Evolutionary conservation across 2,329 filamentous ascomycete species (phyloP).

Genomic region (Paecilomyces variotii): DNA sequence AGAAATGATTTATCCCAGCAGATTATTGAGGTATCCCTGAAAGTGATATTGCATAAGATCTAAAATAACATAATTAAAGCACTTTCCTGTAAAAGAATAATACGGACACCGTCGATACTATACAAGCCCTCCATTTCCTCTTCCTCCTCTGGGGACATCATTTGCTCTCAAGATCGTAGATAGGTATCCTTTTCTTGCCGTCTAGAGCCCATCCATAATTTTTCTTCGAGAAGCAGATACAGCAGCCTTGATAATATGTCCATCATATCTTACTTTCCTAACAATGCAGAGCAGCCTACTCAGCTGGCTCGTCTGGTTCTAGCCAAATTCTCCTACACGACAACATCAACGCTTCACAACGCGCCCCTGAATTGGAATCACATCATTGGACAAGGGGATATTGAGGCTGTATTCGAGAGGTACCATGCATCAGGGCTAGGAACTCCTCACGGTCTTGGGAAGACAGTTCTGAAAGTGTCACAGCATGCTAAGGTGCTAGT

Average conservation of each 20-base stretch:
- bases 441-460: slow-evolving; percentile 9
- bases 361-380: slow-evolving; percentile 39
- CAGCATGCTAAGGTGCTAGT: slow-evolving; percentile 31
- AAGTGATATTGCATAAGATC: no score
- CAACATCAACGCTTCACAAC: slow-evolving; percentile 25
- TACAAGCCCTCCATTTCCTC: background rate
- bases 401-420: slow-evolving; percentile 30
- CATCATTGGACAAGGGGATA: slow-evolving; percentile 27
- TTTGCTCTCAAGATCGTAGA: background rate
- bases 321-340: slow-evolving; percentile 40
- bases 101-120: no score
- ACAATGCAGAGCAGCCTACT: slow-evolving; percentile 1
- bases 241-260: background rate
- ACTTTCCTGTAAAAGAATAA: no score
- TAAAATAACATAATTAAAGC: no score
- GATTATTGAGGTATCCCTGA: no score
- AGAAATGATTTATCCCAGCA: no score
- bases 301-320: slow-evolving; percentile 19
- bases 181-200: background rate
- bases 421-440: slow-evolving; percentile 3
- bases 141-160: background rate
- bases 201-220: background rate
- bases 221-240: background rate
- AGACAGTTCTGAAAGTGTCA: slow-evolving; percentile 26
- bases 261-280: background rate